phyloP scores from a whole-genome alignment of 352 stramenopile genomes.

The Peronospora tabacina region DNA sequence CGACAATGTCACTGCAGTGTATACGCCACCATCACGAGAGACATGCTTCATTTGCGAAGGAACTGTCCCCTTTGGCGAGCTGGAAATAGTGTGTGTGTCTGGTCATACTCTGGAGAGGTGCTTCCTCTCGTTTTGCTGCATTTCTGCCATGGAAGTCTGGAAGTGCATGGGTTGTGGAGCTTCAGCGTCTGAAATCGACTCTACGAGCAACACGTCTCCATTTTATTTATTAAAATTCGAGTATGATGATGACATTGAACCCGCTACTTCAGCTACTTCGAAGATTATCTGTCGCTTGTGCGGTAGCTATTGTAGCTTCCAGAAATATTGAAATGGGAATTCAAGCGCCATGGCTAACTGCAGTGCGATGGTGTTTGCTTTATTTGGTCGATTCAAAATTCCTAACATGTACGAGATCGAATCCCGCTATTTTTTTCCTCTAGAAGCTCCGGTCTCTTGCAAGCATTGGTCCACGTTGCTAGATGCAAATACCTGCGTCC shows the following conservation, averaged over 20 bases:
- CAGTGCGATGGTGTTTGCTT: neutral
- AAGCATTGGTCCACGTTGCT: conserved; percentile 25
- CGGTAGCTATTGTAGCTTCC: conserved; percentile 72
- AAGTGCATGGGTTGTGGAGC: conserved; percentile 77
- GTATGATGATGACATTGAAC: conserved; percentile 6
- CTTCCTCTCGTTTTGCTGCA: conserved; percentile 65
- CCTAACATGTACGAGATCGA: conserved; percentile 1
- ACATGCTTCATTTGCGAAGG: conserved; percentile 66
- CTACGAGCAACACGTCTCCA: conserved; percentile 27
- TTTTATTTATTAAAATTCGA: conserved; percentile 65
- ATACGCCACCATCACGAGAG: conserved; percentile 40
- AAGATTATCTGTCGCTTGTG: conserved; percentile 64
- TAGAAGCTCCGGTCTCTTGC: neutral
- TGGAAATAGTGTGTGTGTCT: conserved; percentile 49
- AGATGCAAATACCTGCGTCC: conserved; percentile 49
- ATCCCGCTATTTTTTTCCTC: neutral
- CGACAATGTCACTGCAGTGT: neutral
- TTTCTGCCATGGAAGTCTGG: conserved; percentile 63
- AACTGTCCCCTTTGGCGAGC: conserved; percentile 50
- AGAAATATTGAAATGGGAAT: conserved; percentile 42
- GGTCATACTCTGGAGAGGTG: conserved; percentile 66
- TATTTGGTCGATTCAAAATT: neutral
- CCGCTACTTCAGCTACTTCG: conserved; percentile 1
- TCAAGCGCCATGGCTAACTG: neutral
- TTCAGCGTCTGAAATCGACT: conserved; percentile 49